Evolutionary conservation across 2,329 filamentous ascomycete genomes (phyloP), one percentile per base, ranked within the genome.

Genomic region (Aspergillus texensis): DNA sequence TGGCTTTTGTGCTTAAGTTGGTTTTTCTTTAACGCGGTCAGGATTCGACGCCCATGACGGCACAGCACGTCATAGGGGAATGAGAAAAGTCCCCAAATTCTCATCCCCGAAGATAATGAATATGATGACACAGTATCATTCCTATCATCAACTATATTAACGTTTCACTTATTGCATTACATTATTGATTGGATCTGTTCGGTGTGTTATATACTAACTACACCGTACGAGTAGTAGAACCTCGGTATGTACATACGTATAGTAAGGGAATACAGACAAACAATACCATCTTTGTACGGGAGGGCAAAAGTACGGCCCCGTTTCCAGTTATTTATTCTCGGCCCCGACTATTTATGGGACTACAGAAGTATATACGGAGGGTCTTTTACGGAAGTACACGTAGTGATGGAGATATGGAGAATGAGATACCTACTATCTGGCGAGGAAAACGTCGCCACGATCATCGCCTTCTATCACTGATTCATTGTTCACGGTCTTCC

Each of bases 21-120:
- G 6, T 32, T 10, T 5, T 36, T 28, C n/a, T 46, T 58, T 34
- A n/a, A 21, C 43, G 24, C 54, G 32, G 48, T 43, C 24, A 57
- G 45, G 21, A 61, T 52, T 57, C 43, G 56, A 48, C 45, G 11
- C 45, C 45, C 45, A 56, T 32, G 43, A 50, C 53, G 46, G 54
- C 54, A 58, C 30, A 5, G 28, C 19, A 43, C 55, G 43, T 56
- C 55, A 57, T 57, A 21, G 16, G 26, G n/a, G 6, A n/a, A 41
- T 2, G 6, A 41, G 6, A 19, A 41, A 41, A 8, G 19, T 9
- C 39, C 16, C 39, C n/a, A 41, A 41, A 41, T 41, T 19, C 16
- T 41, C 3, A 19, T n/a, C 6, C 14, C 3, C 16, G 2, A 19
- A 8, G 2, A 36, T 6, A 36, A 36, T 36, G 34, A 4, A 36